A percentile compares a stretch with the other conserved stretches of the same genome.
These are phyloP conservation scores for Xerocomellus amylosporus DNA, from an alignment of 768 basidiomycete genomes.

Conservation along the genomic window DNA sequence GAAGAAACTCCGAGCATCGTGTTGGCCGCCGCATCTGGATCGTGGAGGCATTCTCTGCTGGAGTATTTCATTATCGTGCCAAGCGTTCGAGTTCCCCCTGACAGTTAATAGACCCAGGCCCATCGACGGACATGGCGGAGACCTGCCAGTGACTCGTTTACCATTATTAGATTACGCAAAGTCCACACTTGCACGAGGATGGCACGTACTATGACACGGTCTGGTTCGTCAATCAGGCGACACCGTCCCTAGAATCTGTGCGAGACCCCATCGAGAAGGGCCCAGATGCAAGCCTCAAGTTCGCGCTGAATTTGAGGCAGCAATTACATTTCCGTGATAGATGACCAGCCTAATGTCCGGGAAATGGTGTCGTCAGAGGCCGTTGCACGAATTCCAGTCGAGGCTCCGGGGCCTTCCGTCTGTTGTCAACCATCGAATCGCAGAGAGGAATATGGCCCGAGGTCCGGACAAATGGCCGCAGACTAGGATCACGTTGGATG, in stretches of 20 bases:
- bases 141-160: background rate
- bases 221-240: background rate
- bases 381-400: background rate
- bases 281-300: background rate
- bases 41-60: background rate
- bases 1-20: slow-evolving; percentile 5
- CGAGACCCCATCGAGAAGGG: background rate
- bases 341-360: background rate
- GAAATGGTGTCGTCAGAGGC: no score
- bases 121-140: background rate
- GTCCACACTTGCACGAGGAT: background rate
- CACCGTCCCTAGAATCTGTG: background rate
- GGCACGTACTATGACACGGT: background rate
- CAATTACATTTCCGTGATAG: background rate
- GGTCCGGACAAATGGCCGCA: no score
- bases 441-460: background rate
- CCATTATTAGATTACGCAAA: background rate
- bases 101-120: background rate
- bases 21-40: background rate
- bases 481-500: background rate
- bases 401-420: background rate
- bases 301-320: background rate
- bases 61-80: background rate
- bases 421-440: background rate
- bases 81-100: background rate